These are phyloP conservation scores for Cylindrodendrum hubeiense DNA, from an alignment of 2,329 filamentous ascomycete genomes.

Conservation along the genomic window DNA sequence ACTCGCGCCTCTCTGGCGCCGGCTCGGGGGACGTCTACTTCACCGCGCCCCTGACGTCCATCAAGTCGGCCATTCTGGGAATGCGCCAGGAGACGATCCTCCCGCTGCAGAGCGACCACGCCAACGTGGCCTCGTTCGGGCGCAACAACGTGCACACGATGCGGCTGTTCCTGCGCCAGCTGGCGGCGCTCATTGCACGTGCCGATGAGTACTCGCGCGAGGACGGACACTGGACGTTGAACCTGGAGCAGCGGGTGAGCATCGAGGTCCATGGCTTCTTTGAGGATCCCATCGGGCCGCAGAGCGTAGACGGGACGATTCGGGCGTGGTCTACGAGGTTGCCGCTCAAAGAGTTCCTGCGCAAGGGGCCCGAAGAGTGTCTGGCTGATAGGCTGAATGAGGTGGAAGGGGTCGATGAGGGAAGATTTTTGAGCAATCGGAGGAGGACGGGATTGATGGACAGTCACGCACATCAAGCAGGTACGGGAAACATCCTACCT, in stretches of 20 bases:
- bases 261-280: constrained; percentile 72
- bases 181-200: constrained; percentile 48
- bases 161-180: constrained; percentile 53
- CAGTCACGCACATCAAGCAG: constrained; percentile 1
- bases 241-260: constrained; percentile 65
- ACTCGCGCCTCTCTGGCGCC: constrained; percentile 65
- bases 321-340: constrained; percentile 65
- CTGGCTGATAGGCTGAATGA: constrained; percentile 64
- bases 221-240: constrained; percentile 57
- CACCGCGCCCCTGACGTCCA: constrained; percentile 69
- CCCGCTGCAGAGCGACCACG: constrained; percentile 67
- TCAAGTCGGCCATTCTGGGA: constrained; percentile 65
- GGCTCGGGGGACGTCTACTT: constrained; percentile 64
- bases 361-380: constrained; percentile 67
- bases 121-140: constrained; percentile 67
- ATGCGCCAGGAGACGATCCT: constrained; percentile 65
- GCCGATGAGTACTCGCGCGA: constrained; percentile 49
- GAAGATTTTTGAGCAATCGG: constrained; percentile 45
- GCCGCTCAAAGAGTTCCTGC: constrained; percentile 66
- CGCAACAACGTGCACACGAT: constrained; percentile 62
- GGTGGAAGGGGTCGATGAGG: constrained; percentile 48
- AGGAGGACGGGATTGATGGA: constrained; percentile 43
- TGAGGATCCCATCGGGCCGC: constrained; percentile 59
- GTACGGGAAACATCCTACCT: not conserved
- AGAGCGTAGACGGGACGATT: constrained; percentile 51